Conservation (phyloP, 176 grass and related monocot genomes). For the Rhynchospora breviuscula region DNA sequence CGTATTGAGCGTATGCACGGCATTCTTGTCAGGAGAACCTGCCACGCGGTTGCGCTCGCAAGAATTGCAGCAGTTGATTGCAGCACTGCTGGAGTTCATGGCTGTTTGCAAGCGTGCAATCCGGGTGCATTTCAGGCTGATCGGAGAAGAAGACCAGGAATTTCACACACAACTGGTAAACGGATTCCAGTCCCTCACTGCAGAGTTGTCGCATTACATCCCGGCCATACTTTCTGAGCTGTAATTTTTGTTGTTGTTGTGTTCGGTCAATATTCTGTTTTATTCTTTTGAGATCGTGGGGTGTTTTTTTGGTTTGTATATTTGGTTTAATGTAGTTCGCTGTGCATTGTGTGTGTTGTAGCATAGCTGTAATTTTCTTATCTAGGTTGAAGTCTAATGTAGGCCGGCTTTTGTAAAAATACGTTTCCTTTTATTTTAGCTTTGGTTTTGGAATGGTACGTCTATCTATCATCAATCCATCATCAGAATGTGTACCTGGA, state of each 20-base stretch:
- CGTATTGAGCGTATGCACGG: constrained; percentile 90
- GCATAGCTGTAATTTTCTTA: constrained; percentile 22
- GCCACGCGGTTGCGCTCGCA: constrained; percentile 89
- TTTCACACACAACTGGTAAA: constrained; percentile 99
- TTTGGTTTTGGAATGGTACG: neutral
- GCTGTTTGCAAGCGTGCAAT: constrained; percentile 98
- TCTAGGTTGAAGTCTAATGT: neutral
- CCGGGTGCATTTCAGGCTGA: constrained; percentile 91
- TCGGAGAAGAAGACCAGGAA: constrained; percentile 97
- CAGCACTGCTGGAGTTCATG: constrained; percentile 97
- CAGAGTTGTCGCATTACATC: constrained; percentile 97
- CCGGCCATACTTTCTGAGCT: constrained; percentile 97
- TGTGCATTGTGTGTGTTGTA: constrained; percentile 1
- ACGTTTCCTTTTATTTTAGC: neutral
- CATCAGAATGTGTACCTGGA: neutral
- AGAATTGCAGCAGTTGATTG: constrained; percentile 94
- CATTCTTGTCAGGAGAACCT: constrained; percentile 95
- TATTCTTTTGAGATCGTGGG: constrained; percentile 19
- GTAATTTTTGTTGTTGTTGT: constrained; percentile 24
- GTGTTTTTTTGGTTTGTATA: neutral
- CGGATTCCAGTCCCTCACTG: constrained; percentile 95
- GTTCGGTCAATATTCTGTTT: constrained; percentile 17
- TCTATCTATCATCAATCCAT: neutral
- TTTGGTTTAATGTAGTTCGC: neutral
- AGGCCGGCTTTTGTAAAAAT: constrained; percentile 16